Evolutionary conservation across 2,329 filamentous ascomycete species (phyloP).

Genomic region (Apiospora rasikravindrae): DNA sequence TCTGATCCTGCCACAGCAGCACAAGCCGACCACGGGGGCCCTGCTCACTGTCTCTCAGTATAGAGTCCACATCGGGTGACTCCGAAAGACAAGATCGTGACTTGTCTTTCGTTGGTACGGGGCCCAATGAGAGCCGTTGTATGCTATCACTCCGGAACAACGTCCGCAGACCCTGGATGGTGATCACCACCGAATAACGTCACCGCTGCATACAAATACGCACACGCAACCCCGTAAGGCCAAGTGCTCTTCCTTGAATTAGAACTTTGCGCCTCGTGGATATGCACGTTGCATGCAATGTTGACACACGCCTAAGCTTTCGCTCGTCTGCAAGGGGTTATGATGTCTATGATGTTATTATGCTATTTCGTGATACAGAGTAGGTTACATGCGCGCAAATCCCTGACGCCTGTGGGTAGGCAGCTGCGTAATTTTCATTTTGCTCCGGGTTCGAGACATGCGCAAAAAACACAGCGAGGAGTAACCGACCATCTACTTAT

Average conservation of each 20-base stretch:
- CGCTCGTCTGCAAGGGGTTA: neutral
- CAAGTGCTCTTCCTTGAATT: neutral
- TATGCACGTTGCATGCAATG: neutral
- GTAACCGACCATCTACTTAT: neutral
- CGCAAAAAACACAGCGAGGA: neutral
- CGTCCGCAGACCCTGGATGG: neutral
- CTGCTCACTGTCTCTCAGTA: neutral
- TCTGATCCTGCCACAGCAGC: neutral
- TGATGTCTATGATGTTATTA: conserved; percentile 11
- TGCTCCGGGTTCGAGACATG: neutral
- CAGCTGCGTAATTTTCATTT: neutral
- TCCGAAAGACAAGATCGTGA: neutral
- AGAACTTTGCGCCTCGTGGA: neutral
- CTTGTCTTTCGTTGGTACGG: neutral
- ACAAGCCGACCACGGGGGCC: neutral
- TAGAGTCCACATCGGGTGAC: neutral
- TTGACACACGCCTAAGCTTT: neutral
- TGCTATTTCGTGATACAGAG: conserved; percentile 5
- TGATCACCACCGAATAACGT: conserved; percentile 1
- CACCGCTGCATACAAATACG: conserved; percentile 1
- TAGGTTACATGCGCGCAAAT: too few species aligned
- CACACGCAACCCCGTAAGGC: neutral
- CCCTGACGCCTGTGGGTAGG: neutral
- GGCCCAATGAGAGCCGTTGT: neutral
- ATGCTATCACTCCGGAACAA: neutral